Percentiles rank a stretch among this genome's conserved stretches.
phyloP scores from a whole-genome alignment of 2,329 filamentous ascomycete genomes.

The Colletotrichum karsti region DNA sequence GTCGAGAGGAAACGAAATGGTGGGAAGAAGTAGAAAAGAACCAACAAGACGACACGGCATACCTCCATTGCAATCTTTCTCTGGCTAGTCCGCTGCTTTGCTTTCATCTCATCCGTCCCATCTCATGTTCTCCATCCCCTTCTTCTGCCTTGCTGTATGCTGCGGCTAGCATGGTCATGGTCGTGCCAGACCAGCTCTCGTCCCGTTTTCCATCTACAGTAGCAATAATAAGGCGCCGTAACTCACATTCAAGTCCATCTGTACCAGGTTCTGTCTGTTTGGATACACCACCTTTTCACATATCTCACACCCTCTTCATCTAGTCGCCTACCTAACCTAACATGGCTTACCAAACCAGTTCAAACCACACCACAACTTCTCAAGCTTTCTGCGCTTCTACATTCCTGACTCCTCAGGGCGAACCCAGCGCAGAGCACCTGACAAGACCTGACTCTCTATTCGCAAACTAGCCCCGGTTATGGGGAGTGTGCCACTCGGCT shows the following conservation, averaged over 20 bases:
- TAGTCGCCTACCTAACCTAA: neutral
- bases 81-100: conserved; percentile 5
- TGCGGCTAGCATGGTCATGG: neutral
- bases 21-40: neutral
- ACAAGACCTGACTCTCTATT: conserved; percentile 29
- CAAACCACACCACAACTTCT: neutral
- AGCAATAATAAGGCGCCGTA: neutral
- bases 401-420: conserved; percentile 19
- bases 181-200: neutral
- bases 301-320: neutral
- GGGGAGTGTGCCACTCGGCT: conserved; percentile 17
- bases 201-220: neutral
- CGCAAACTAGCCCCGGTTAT: conserved; percentile 30
- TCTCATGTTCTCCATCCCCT: conserved; percentile 13
- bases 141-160: neutral
- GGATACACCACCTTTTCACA: neutral
- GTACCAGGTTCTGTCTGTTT: neutral
- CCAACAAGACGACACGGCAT: conserved; percentile 6
- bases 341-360: neutral
- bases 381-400: conserved; percentile 20
- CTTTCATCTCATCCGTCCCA: conserved; percentile 18
- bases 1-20: conserved; percentile 9
- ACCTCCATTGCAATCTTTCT: conserved; percentile 7
- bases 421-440: conserved; percentile 27
- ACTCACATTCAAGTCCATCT: neutral